phyloP scores from a whole-genome alignment of 208 protist species.

The Leishmania tropica region DNA sequence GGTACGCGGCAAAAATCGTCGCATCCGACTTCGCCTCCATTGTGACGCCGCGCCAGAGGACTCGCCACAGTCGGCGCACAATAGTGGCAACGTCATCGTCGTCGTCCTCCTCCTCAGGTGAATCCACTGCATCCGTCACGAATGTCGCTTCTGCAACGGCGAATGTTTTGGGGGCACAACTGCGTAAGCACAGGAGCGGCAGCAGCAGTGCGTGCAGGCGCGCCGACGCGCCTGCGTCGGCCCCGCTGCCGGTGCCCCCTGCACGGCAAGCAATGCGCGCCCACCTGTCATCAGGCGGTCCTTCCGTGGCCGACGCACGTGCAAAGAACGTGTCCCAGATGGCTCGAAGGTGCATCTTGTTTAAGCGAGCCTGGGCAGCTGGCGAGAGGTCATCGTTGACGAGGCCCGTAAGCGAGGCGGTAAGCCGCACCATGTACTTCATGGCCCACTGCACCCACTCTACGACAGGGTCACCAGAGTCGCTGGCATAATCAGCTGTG shows the following conservation, averaged over 20 bases:
- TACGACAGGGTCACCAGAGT: neutral
- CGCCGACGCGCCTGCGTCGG: neutral
- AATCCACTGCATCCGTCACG: neutral
- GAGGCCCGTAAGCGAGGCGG: conserved; percentile 3
- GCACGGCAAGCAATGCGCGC: neutral
- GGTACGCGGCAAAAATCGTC: conserved; percentile 23
- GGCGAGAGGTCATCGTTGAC: neutral
- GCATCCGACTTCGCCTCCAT: neutral
- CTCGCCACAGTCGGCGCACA: conserved; percentile 8
- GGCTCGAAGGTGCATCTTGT: conserved; percentile 16
- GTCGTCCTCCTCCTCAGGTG: neutral
- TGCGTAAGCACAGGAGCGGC: conserved; percentile 63
- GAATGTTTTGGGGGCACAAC: conserved; percentile 30
- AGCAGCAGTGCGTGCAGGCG: conserved; percentile 39
- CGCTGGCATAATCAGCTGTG: neutral
- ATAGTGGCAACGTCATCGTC: neutral
- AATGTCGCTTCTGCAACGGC: neutral
- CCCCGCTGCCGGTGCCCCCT: neutral
- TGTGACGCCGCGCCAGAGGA: conserved; percentile 9
- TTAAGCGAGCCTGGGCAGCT: neutral
- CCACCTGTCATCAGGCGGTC: neutral
- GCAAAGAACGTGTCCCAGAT: conserved; percentile 31
- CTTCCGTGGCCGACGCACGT: neutral
- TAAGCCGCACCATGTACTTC: conserved; percentile 25
- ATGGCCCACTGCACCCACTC: conserved; percentile 22